Evolutionary conservation across 2,329 filamentous ascomycete species (phyloP), one percentile per base, ranked within the genome.

Genomic region (Aspergillus ochraceus): DNA sequence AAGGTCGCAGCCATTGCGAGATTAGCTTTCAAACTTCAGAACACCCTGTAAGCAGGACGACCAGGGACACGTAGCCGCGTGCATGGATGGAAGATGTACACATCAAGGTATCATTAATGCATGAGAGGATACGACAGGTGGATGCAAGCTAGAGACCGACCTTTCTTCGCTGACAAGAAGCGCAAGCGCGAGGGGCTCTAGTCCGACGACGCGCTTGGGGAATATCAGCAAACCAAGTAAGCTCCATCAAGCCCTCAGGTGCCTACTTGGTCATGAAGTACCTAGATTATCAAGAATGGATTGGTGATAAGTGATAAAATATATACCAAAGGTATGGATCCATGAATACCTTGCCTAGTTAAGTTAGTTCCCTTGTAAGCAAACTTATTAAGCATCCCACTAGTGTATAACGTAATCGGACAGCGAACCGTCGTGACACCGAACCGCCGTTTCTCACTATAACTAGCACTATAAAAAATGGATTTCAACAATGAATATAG

Each of bases 171-270:
- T 72, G 71, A 47, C 73, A 75, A 19, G 55, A 59, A n/a, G 71
- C 53, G 64, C 73, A 75, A 50, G 73, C 72, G 54, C 66, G 66
- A 49, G 66, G 50, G 19, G 73, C 73, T 56, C 73, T 64, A 54
- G 65, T 66, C 36, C 73, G 69, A 64, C 63, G 65, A 49, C 72
- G 71, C 52, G 71, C 71, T 52, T 74, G 71, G 24, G 72, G 72
- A 36, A 65, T 72, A 66, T 75, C 66, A 6, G 72, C 68, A 14
- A 75, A 64, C 72, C 73, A 75, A 42, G 68, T 74, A 52, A 75
- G 61, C 58, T 75, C 72, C 73, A 75, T 75, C 12, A 51, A 52
- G 45, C 45, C 51, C 55, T 20, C 12, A 20, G 29, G 22, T 22
- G 49, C n/a, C 3, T 19, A 17, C 4, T 24, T 24, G 24, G 24